Base-by-base conservation (phyloP, 805 yeast genomes). In the Scheffersomyces coipomensis region DNA sequence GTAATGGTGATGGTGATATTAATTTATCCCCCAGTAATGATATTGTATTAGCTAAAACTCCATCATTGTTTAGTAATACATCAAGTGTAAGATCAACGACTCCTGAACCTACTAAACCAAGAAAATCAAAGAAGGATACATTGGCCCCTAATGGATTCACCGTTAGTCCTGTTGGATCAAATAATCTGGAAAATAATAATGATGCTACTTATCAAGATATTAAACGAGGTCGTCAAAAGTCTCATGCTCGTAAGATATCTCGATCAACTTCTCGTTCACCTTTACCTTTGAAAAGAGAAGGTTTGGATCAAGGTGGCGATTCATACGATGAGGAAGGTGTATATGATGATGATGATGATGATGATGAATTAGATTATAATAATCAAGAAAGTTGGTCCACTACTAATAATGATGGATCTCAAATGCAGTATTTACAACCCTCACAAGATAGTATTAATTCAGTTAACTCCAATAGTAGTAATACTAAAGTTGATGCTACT, bases 51-150 rank as follows among this genome's bases (percentile, higher is more conserved):
- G 72, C 71, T 3, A 63, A 59, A 29, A 78, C 83, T 0, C 83
- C 83, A 0, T 78, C 84, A 0, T 56, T 80, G 12, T 79, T 80
- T 54, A 71, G 78, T 35, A 70, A 75, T 42, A 74, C 83, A 1
- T 27, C 30, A 8, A 13, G 18, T 5, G 18, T n/a, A n/a, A 27
- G 18, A 27, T 27, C 30, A 13, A 62, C 68, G 17, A 19, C 33
- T 11, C 33, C 33, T 7, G 16, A 30, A 5, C 16, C 23, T 10
- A 19, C 6, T 13, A 30, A 19, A 30, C 10, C 25, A 23, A 11
- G 25, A 23, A n/a, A n/a, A 15, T 4, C 5, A 4, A 13, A 5
- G 18, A 27, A 27, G 30, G 7, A 6, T 15, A 27, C n/a, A 4
- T 13, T 13, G 5, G 15, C 7, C 4, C 5, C 4, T 13, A 15